Evolutionary conservation across 441 rosid species (phyloP).

Genomic region (Corymbia calophylla): DNA sequence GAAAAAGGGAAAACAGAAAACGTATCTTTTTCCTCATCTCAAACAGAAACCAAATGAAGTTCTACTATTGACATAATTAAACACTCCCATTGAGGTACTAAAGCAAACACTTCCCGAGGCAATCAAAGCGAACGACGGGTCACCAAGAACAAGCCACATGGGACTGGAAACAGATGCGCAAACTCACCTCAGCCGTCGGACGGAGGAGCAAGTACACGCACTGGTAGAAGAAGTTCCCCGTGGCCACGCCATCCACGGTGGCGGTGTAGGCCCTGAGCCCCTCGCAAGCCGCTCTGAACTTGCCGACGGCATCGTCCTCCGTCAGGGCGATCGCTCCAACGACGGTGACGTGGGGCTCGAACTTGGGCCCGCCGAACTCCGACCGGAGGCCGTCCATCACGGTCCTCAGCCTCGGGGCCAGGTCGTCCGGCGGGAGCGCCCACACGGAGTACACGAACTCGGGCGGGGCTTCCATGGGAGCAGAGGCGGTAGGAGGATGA

Average conservation of each 20-base stretch:
- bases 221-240: slow-evolving; percentile 76
- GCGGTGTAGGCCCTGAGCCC: slow-evolving; percentile 46
- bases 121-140: not conserved
- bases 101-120: not conserved
- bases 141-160: not conserved
- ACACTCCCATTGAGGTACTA: fast-evolving
- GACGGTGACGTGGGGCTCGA: slow-evolving; percentile 84
- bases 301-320: slow-evolving; percentile 47
- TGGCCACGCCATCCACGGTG: slow-evolving; percentile 46
- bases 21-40: no score
- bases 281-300: slow-evolving; percentile 56
- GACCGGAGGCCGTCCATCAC: slow-evolving; percentile 64
- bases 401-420: slow-evolving; percentile 30
- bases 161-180: not conserved
- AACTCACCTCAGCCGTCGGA: slow-evolving; percentile 52
- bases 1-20: no score
- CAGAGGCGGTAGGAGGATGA: not conserved
- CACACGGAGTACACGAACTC: slow-evolving; percentile 63
- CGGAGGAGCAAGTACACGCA: slow-evolving; percentile 64
- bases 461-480: not conserved
- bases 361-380: slow-evolving; percentile 69
- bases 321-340: slow-evolving; percentile 50
- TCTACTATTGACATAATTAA: fast-evolving
- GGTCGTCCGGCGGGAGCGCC: slow-evolving; percentile 65
- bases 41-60: not conserved